Conservation (phyloP, 305 asterid genomes). For the Fraxinus latifolia region DNA sequence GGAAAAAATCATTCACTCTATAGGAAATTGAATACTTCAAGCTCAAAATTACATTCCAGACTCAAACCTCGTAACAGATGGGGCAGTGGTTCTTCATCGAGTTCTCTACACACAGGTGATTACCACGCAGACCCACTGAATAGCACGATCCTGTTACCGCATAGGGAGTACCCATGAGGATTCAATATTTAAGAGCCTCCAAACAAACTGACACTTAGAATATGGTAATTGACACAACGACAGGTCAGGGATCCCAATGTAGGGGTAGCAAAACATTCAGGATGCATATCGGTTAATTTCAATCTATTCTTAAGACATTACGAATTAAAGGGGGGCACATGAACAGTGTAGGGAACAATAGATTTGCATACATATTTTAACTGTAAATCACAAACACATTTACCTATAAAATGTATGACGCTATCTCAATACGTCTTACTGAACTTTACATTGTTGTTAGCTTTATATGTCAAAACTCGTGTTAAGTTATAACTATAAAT, state of each 20-base stretch:
- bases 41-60: conserved; percentile 15
- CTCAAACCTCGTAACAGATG: conserved; percentile 82
- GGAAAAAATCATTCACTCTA: conserved; percentile 21
- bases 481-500: not conserved
- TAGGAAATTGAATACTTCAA: conserved; percentile 1
- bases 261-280: not conserved
- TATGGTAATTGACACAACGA: not conserved
- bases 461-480: not conserved
- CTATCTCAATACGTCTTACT: not conserved
- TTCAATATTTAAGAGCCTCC: not conserved
- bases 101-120: conserved; percentile 82
- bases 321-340: not conserved
- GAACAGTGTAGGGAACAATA: not conserved
- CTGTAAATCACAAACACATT: not conserved
- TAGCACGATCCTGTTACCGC: conserved; percentile 80
- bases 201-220: not conserved
- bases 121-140: conserved; percentile 51
- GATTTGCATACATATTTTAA: not conserved
- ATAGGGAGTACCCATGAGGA: conserved; percentile 5
- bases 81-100: conserved; percentile 93
- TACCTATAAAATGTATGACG: not conserved
- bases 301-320: not conserved
- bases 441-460: not conserved
- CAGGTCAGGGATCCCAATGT: not conserved
- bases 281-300: not conserved